Evolutionary conservation across 2,329 filamentous ascomycete genomes (phyloP), one percentile per base, ranked within the genome.

Genomic region (Penicillium sp.): DNA sequence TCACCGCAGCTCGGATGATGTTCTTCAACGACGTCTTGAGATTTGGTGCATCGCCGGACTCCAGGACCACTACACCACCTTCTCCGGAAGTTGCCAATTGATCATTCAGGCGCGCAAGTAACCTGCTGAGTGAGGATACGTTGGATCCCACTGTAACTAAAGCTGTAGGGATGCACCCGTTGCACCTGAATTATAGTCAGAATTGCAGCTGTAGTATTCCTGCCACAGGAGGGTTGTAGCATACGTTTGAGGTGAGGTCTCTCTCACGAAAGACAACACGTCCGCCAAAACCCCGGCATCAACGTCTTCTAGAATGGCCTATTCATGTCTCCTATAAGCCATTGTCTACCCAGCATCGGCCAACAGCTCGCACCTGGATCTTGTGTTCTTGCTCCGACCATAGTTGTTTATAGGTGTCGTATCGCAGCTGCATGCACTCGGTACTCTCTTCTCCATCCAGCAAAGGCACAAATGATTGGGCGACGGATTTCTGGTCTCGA

Each of bases 21-120:
- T 65, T 69, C 44, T 72, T 74, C 47, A 74, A 45, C 7, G 64
- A 63, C 20, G 63, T 68, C 42, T 73, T 74, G 19, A 74, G 48
- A 48, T 71, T 74, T 7, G 65, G 59, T 15, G 66, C 64, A 51
- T 73, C 67, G 9, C 62, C 66, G 10, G 71, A 70, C 50, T 69
- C 68, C 14, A 74, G 51, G 10, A 62, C 53, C 25, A 73, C 55
- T 14, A 72, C 57, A 23, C 62, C 58, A 7, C 64, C 66, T 39
- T 59, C 57, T 25, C 53, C 46, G 7, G 57, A 45, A 11, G 53
- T 45, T 16, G 50, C 58, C 36, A 69, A 50, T 47, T 59, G 57
- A 11, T 56, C 53, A 39, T 64, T 64, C 19, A 71, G 61, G 27
- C 60, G 57, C 5, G 64, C 50, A 19, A 72, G 48, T 5, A 72